A percentile compares a stretch with the other conserved stretches of the same genome.
phyloP scores from a whole-genome alignment of 371 early-diverging fungal species.

The Coemansia sp. region DNA sequence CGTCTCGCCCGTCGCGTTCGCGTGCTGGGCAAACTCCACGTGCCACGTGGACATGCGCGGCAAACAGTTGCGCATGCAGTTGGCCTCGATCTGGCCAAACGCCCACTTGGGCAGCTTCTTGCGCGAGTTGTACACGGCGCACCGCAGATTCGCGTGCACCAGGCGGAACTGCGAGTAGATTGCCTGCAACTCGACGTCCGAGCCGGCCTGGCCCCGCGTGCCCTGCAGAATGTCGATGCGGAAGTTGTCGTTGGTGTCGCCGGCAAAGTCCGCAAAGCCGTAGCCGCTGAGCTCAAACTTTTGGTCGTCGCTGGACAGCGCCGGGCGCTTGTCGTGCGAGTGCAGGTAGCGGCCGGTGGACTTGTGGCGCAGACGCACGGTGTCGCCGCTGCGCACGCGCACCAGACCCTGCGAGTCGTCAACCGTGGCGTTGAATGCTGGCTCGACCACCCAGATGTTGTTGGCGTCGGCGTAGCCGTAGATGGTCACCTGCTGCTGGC shows the following conservation, averaged over 20 bases:
- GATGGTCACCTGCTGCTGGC: constrained; percentile 91
- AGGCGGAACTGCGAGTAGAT: constrained; percentile 70
- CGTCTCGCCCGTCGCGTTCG: constrained; percentile 4
- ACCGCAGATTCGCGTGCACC: constrained; percentile 68
- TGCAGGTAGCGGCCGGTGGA: constrained; percentile 69
- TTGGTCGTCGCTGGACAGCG: constrained; percentile 80
- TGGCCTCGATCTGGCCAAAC: constrained; percentile 94
- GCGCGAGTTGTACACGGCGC: constrained; percentile 73
- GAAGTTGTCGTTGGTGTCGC: constrained; percentile 70
- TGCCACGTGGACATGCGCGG: constrained; percentile 66
- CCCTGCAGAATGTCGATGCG: constrained; percentile 63
- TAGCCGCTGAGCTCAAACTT: constrained; percentile 81
- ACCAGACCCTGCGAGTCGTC: constrained; percentile 36
- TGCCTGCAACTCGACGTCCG: constrained; percentile 57
- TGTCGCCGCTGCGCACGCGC: constrained; percentile 58
- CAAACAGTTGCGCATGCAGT: constrained; percentile 68
- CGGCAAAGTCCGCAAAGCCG: constrained; percentile 54
- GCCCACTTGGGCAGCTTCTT: constrained; percentile 96
- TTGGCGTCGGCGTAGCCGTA: constrained; percentile 88
- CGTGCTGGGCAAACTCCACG: constrained; percentile 35
- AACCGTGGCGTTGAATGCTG: constrained; percentile 40
- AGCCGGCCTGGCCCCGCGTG: constrained; percentile 57
- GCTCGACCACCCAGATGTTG: constrained; percentile 77
- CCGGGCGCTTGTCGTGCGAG: constrained; percentile 87
- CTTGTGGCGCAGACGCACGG: constrained; percentile 73